A percentile compares a stretch with the other conserved stretches of the same genome.
Conservation (phyloP, 768 basidiomycete species). For the Boletus pseudopeckii region DNA sequence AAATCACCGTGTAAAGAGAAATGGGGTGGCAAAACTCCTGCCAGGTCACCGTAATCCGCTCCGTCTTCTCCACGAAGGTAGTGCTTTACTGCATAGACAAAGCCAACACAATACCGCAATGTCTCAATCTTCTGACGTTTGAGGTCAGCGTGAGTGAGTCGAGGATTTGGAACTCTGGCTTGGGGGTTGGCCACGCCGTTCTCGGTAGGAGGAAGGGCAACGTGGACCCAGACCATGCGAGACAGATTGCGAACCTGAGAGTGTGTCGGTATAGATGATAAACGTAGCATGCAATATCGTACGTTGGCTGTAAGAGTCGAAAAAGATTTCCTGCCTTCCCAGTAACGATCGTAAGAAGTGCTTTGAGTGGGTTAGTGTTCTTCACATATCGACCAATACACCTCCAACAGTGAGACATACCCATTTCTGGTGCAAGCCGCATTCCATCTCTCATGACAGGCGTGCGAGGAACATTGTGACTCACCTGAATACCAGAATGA, state of each 20-base stretch:
- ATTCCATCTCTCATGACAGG: not conserved
- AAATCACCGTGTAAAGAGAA: slow-evolving; percentile 49
- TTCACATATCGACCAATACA: not conserved
- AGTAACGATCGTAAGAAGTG: slow-evolving; percentile 84
- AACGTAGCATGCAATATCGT: slow-evolving; percentile 5
- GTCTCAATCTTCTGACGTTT: slow-evolving; percentile 65
- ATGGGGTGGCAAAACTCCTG: slow-evolving; percentile 59
- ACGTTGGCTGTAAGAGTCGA: slow-evolving; percentile 65
- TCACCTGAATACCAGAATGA: slow-evolving; percentile 84
- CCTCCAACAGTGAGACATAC: slow-evolving; percentile 36
- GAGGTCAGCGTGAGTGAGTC: slow-evolving; percentile 50
- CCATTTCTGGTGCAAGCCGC: slow-evolving; percentile 49
- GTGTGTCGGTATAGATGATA: not conserved
- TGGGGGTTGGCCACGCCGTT: slow-evolving; percentile 40
- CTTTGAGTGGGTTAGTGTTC: slow-evolving; percentile 32
- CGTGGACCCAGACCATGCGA: slow-evolving; percentile 78
- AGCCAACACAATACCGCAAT: slow-evolving; percentile 65
- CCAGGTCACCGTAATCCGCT: slow-evolving; percentile 62
- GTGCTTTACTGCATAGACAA: slow-evolving; percentile 69
- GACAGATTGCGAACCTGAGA: slow-evolving; percentile 64
- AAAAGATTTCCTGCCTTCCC: slow-evolving; percentile 87
- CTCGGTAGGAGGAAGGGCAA: slow-evolving; percentile 58
- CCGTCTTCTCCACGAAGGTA: slow-evolving; percentile 87
- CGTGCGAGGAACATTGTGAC: slow-evolving; percentile 11
- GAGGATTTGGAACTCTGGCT: slow-evolving; percentile 49